Conservation (phyloP, 441 rosid genomes). For the Adansonia grandidieri region DNA sequence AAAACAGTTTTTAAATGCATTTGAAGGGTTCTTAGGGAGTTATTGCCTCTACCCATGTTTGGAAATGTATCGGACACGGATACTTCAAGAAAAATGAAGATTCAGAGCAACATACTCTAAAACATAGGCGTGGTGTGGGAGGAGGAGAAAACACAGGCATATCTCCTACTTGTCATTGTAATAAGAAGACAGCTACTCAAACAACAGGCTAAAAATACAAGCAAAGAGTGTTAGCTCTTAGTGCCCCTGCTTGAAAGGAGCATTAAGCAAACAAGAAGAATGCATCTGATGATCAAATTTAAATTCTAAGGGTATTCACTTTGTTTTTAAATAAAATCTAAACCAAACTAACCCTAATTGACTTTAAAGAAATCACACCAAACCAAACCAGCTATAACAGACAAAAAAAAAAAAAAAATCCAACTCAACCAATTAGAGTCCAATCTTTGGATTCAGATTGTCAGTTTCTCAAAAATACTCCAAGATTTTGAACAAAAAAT, state of each 20-base stretch:
- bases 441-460: not conserved
- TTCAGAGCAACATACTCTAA: no score
- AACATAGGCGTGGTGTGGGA: not conserved
- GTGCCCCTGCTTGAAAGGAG: not conserved
- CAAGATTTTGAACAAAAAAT: not conserved
- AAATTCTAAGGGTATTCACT: not conserved
- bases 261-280: not conserved
- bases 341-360: not conserved
- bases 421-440: not conserved
- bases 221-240: not conserved
- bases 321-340: not conserved
- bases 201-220: not conserved
- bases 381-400: not conserved
- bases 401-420: not conserved
- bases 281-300: not conserved
- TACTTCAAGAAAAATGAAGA: no score
- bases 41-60: no score
- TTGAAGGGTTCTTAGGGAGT: no score
- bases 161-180: not conserved
- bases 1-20: no score
- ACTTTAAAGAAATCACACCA: not conserved
- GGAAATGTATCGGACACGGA: no score
- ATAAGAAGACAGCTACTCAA: not conserved
- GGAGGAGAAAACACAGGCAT: not conserved
- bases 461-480: not conserved